A percentile compares a stretch with the other conserved stretches of the same genome.
These are phyloP conservation scores for Dictyophora rubrovolvata DNA, from an alignment of 768 basidiomycete species.

Conservation along the genomic window DNA sequence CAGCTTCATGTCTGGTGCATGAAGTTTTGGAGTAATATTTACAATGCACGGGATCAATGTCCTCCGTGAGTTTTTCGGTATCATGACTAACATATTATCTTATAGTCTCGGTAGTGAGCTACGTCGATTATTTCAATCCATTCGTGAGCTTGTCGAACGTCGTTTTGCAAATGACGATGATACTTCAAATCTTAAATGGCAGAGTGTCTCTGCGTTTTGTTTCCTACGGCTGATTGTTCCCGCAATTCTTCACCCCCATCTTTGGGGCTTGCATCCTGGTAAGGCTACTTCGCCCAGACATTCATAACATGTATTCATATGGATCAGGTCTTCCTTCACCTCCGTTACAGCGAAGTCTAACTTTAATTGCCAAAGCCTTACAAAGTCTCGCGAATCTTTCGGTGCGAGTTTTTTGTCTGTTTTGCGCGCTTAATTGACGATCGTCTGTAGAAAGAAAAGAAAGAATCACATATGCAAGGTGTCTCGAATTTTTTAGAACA, in stretches of 20 bases:
- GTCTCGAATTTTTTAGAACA: slow-evolving; percentile 3
- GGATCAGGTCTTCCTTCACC: slow-evolving; percentile 53
- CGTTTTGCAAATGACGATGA: slow-evolving; percentile 26
- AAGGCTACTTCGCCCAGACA: slow-evolving; percentile 15
- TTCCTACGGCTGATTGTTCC: slow-evolving; percentile 87
- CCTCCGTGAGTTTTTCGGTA: slow-evolving; percentile 46
- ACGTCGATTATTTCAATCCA: slow-evolving; percentile 55
- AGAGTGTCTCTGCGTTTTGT: slow-evolving; percentile 81
- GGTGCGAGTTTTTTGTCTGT: slow-evolving; percentile 29
- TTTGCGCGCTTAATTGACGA: background rate
- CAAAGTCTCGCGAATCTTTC: slow-evolving; percentile 79
- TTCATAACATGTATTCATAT: background rate
- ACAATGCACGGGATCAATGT: slow-evolving; percentile 60
- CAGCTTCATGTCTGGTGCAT: slow-evolving; percentile 68
- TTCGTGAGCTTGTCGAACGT: slow-evolving; percentile 63
- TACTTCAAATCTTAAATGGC: slow-evolving; percentile 54
- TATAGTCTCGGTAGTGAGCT: slow-evolving; percentile 45
- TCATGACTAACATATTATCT: slow-evolving; percentile 8
- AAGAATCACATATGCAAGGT: slow-evolving; percentile 4
- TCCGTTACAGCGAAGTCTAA: slow-evolving; percentile 69
- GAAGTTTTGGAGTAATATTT: slow-evolving; percentile 75
- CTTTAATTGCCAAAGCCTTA: slow-evolving; percentile 78
- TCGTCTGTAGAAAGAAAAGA: slow-evolving; percentile 1
- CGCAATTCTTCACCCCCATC: slow-evolving; percentile 79
- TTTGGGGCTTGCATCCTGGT: slow-evolving; percentile 75